Percentiles rank a stretch among this genome's conserved stretches.
phyloP scores from a whole-genome alignment of 306 rosid genomes.

The Ormosia semicastrata region DNA sequence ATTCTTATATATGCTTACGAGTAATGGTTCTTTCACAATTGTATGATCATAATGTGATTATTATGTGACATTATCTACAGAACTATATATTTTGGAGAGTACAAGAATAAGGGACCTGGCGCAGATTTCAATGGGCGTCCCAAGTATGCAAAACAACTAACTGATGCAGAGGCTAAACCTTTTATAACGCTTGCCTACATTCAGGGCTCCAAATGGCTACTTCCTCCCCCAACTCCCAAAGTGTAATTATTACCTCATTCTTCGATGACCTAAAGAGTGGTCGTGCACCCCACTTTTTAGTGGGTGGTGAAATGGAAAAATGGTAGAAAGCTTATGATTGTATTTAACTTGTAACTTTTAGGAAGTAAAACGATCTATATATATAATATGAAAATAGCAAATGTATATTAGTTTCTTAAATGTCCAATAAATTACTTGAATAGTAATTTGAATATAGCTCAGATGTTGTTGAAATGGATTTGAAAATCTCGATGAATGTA shows the following conservation, averaged over 20 bases:
- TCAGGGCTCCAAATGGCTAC: constrained; percentile 54
- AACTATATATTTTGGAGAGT: constrained; percentile 43
- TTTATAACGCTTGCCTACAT: constrained; percentile 39
- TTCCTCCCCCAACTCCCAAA: constrained; percentile 51
- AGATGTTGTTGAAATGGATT: background rate
- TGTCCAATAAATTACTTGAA: background rate
- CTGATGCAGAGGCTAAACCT: constrained; percentile 21
- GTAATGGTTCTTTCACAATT: background rate
- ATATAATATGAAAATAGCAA: background rate
- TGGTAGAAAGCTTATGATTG: background rate
- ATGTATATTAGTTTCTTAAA: no score
- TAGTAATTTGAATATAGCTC: background rate
- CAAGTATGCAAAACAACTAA: constrained; percentile 18
- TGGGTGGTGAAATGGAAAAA: background rate
- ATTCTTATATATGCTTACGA: background rate
- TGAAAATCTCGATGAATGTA: background rate
- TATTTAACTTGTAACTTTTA: background rate
- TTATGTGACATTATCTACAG: constrained; percentile 12
- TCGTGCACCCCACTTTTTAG: background rate
- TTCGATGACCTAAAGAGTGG: background rate
- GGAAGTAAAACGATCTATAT: no score
- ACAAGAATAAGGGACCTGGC: constrained; percentile 35
- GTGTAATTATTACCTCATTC: background rate
- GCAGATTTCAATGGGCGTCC: background rate
- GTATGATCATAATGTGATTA: background rate